Percentiles rank a stretch among this genome's conserved stretches.
Conservation (phyloP, 2,329 filamentous ascomycete species). For the Hymenoscyphus occultus region DNA sequence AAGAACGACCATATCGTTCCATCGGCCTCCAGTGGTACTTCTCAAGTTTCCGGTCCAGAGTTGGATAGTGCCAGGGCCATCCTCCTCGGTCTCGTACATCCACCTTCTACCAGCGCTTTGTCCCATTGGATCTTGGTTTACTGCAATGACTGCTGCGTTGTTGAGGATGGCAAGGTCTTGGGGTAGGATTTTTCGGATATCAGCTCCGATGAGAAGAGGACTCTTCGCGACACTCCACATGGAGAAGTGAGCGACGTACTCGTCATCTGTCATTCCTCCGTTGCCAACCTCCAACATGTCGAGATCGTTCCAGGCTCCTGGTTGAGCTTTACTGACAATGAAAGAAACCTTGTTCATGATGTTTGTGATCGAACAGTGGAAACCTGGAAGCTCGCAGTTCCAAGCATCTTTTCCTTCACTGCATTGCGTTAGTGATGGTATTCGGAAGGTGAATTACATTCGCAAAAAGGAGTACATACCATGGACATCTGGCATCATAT, state of each 20-base stretch:
- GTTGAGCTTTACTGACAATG: constrained; percentile 32
- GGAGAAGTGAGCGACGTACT: constrained; percentile 31
- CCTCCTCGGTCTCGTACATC: constrained; percentile 42
- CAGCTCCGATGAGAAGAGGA: constrained; percentile 35
- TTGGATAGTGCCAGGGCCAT: constrained; percentile 46
- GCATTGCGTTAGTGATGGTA: neutral
- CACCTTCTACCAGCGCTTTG: constrained; percentile 44
- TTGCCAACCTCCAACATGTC: constrained; percentile 40
- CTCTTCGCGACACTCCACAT: constrained; percentile 31
- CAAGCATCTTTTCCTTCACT: constrained; percentile 40
- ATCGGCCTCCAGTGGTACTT: constrained; percentile 43
- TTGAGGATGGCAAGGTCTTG: constrained; percentile 40
- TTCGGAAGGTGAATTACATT: no score
- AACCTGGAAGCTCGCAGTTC: constrained; percentile 33
- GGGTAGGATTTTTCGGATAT: constrained; percentile 33
- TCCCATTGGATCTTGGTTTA: constrained; percentile 42
- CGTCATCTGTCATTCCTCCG: constrained; percentile 37
- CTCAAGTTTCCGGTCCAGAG: constrained; percentile 48
- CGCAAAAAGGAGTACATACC: constrained; percentile 15
- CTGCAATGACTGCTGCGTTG: constrained; percentile 44
- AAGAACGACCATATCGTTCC: constrained; percentile 45
- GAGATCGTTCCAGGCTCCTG: constrained; percentile 37
- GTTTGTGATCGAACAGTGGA: constrained; percentile 35
- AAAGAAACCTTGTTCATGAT: constrained; percentile 34
- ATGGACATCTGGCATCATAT: constrained; percentile 38